Percentiles rank a stretch among this genome's conserved stretches.
Evolutionary conservation across 2,329 filamentous ascomycete genomes (phyloP).

Genomic region (Eutypella sp.): DNA sequence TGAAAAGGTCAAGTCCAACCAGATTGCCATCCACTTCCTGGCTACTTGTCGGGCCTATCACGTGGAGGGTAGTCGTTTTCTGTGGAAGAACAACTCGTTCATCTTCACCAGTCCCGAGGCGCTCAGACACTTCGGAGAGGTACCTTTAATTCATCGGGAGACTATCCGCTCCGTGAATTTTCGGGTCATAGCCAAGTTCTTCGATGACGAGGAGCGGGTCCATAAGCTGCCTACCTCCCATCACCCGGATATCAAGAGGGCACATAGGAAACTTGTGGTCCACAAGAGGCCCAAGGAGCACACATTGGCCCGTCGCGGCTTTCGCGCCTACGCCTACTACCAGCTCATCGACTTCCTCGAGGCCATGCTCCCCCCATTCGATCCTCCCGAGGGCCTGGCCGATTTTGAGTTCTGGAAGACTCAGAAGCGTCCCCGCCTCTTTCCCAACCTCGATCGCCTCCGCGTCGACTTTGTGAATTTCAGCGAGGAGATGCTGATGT

Average conservation of each 20-base stretch:
- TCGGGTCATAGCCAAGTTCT: slow-evolving; percentile 51
- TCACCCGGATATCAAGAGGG: slow-evolving; percentile 38
- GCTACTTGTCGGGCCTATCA: slow-evolving; percentile 46
- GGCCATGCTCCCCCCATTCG: slow-evolving; percentile 46
- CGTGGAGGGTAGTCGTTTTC: slow-evolving; percentile 41
- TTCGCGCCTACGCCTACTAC: slow-evolving; percentile 50
- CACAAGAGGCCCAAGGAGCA: slow-evolving; percentile 39
- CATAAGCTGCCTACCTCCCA: slow-evolving; percentile 39
- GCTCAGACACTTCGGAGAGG: slow-evolving; percentile 43
- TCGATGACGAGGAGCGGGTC: slow-evolving; percentile 42
- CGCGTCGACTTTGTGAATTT: slow-evolving; percentile 54
- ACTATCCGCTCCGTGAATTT: slow-evolving; percentile 43
- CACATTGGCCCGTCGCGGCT: slow-evolving; percentile 44
- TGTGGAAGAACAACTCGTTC: slow-evolving; percentile 51
- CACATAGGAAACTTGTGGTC: slow-evolving; percentile 37
- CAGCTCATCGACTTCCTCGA: slow-evolving; percentile 49
- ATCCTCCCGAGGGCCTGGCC: slow-evolving; percentile 29
- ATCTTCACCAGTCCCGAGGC: slow-evolving; percentile 49
- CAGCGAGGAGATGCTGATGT: slow-evolving; percentile 38
- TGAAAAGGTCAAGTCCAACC: slow-evolving; percentile 39
- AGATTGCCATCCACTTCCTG: slow-evolving; percentile 50
- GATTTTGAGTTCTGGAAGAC: not conserved
- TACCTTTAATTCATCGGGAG: slow-evolving; percentile 37
- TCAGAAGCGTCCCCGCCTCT: slow-evolving; percentile 33
- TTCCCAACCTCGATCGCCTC: slow-evolving; percentile 42